A percentile compares a stretch with the other conserved stretches of the same genome.
Conservation (phyloP, 2,329 filamentous ascomycete species). For the Raffaelea ambrosiae region DNA sequence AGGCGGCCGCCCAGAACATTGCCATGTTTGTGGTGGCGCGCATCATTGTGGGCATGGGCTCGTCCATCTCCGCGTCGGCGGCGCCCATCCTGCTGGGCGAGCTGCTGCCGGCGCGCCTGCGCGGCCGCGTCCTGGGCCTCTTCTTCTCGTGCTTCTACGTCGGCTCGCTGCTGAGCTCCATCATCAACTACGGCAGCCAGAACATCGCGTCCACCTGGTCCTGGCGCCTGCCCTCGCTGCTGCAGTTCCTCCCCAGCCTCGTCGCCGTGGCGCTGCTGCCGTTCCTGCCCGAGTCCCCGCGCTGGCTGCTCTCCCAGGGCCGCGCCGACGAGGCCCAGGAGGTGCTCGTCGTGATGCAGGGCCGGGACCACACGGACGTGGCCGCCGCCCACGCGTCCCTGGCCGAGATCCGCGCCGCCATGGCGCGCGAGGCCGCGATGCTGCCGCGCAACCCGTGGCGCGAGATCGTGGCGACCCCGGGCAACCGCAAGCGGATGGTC, state of each 20-base stretch:
- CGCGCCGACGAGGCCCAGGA: neutral
- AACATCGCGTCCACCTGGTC: conserved; percentile 25
- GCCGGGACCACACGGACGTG: neutral
- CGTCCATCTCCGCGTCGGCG: conserved; percentile 30
- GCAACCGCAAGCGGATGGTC: conserved; percentile 16
- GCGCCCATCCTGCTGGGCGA: conserved; percentile 38
- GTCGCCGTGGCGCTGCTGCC: conserved; percentile 16
- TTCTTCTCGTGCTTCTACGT: conserved; percentile 22
- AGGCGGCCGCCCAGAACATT: conserved; percentile 32
- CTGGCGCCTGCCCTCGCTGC: conserved; percentile 24
- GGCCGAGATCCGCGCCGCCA: conserved; percentile 15
- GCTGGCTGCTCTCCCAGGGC: conserved; percentile 17
- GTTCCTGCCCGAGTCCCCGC: conserved; percentile 19
- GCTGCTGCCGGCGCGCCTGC: conserved; percentile 30
- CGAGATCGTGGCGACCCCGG: conserved; percentile 17
- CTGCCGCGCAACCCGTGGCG: conserved; percentile 19
- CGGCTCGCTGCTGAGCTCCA: conserved; percentile 19
- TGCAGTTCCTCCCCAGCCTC: conserved; percentile 23
- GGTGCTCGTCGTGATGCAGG: neutral
- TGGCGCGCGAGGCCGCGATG: conserved; percentile 12
- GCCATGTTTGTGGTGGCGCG: conserved; percentile 31
- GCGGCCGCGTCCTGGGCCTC: conserved; percentile 30
- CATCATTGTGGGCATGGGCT: conserved; percentile 37
- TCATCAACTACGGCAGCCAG: conserved; percentile 23
- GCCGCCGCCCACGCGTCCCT: neutral